Evolutionary conservation across 2,329 filamentous ascomycete genomes (phyloP).

Genomic region (Epichloe elymi): DNA sequence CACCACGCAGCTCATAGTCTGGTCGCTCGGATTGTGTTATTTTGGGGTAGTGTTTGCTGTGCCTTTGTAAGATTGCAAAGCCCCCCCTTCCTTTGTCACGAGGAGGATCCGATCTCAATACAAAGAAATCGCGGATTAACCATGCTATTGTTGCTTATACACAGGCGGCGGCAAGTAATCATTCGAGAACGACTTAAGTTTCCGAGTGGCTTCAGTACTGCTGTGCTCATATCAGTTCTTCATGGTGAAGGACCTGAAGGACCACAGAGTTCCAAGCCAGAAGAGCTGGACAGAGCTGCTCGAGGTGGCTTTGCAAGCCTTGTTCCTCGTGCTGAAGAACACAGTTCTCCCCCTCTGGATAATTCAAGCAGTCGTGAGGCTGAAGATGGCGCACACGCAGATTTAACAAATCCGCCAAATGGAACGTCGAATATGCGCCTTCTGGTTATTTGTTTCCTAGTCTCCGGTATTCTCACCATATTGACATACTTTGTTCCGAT

Average conservation of each 20-base stretch:
- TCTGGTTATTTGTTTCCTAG: conserved; percentile 41
- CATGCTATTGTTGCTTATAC: neutral
- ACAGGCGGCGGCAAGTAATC: conserved; percentile 70
- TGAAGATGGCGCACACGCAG: neutral
- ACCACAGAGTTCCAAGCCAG: conserved; percentile 18
- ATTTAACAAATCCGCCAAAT: conserved; percentile 6
- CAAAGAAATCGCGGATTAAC: too few species aligned
- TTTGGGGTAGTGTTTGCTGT: conserved; percentile 97
- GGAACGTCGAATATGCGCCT: conserved; percentile 39
- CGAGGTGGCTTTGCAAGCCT: conserved; percentile 31
- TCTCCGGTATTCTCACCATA: conserved; percentile 59
- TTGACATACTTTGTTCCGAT: conserved; percentile 83
- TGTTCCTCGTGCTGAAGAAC: conserved; percentile 19
- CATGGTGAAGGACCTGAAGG: conserved; percentile 48
- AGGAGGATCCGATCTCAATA: too few species aligned
- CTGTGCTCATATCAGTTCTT: conserved; percentile 79
- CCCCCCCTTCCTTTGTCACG: neutral
- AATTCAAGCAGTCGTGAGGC: neutral
- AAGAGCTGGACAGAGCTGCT: conserved; percentile 22
- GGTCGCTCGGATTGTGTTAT: conserved; percentile 87
- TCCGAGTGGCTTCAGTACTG: conserved; percentile 89
- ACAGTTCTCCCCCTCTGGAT: neutral
- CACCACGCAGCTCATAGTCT: conserved; percentile 68
- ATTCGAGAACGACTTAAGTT: conserved; percentile 87
- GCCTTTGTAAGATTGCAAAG: conserved; percentile 44